phyloP scores from a whole-genome alignment of 352 stramenopile genomes.

The Lagenidium giganteum region DNA sequence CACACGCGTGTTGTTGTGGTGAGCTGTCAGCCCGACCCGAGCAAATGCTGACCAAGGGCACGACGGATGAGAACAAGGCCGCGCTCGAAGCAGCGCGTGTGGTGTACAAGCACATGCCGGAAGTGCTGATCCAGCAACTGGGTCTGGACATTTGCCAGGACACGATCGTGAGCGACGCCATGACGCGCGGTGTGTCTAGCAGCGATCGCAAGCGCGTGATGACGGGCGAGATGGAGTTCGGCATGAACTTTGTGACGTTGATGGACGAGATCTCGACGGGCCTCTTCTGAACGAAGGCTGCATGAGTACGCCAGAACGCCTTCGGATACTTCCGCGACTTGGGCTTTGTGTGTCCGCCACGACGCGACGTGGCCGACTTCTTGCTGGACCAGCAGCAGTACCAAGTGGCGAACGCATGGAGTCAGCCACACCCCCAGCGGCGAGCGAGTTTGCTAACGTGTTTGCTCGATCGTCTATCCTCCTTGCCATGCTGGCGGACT shows the following conservation, averaged over 20 bases:
- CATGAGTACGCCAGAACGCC: constrained; percentile 74
- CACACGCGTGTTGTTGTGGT: constrained; percentile 7
- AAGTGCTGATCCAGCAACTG: constrained; percentile 26
- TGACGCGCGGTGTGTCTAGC: constrained; percentile 48
- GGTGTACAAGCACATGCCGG: constrained; percentile 11
- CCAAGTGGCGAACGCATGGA: too few species aligned
- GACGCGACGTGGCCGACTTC: constrained; percentile 87
- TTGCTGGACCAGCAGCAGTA: constrained; percentile 57
- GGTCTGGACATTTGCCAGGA: constrained; percentile 20
- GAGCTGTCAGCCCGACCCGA: background rate
- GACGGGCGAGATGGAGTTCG: constrained; percentile 79
- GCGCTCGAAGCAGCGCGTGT: constrained; percentile 4
- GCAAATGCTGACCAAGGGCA: constrained; percentile 7
- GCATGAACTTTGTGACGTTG: constrained; percentile 42
- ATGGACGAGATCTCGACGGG: constrained; percentile 49
- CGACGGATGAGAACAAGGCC: constrained; percentile 17
- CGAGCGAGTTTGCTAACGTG: constrained; percentile 4
- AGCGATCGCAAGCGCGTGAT: constrained; percentile 69
- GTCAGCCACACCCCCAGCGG: constrained; percentile 18
- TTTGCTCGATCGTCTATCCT: constrained; percentile 9
- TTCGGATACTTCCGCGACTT: constrained; percentile 77
- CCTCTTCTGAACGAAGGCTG: constrained; percentile 87
- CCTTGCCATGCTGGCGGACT: constrained; percentile 46
- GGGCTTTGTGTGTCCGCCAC: constrained; percentile 44
- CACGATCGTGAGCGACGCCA: constrained; percentile 18